A percentile compares a stretch with the other conserved stretches of the same genome.
Conservation (phyloP, 1,284 basidiomycete species). For the Microbotryum violaceum region DNA sequence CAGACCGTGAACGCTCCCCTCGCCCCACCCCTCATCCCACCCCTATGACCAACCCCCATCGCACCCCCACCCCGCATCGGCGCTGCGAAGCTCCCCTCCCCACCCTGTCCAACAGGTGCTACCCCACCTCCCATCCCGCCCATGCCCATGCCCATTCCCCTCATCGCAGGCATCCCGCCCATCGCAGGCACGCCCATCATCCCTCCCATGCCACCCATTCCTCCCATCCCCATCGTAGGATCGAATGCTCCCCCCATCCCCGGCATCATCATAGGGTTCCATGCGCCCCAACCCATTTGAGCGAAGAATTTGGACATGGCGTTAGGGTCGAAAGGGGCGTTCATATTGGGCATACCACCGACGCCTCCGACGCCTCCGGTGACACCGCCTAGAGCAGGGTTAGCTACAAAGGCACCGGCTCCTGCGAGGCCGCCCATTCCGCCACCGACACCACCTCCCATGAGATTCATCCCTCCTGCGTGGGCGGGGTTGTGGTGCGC, state of each 20-base stretch:
- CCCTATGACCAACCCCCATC: slow-evolving; percentile 25
- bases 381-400: slow-evolving; percentile 41
- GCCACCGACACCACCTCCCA: slow-evolving; percentile 48
- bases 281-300: slow-evolving; percentile 42
- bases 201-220: slow-evolving; percentile 11
- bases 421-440: slow-evolving; percentile 42
- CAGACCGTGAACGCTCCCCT: slow-evolving; percentile 37
- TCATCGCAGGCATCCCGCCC: slow-evolving; percentile 37
- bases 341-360: slow-evolving; percentile 26
- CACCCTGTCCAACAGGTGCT: slow-evolving; percentile 37
- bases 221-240: slow-evolving; percentile 40
- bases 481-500: no score
- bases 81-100: slow-evolving; percentile 15
- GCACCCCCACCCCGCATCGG: slow-evolving; percentile 6
- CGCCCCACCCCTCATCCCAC: slow-evolving; percentile 40
- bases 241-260: slow-evolving; percentile 28
- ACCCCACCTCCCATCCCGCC: slow-evolving; percentile 40
- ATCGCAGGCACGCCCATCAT: slow-evolving; percentile 15
- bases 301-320: slow-evolving; percentile 51
- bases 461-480: slow-evolving; percentile 42
- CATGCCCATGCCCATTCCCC: slow-evolving; percentile 37
- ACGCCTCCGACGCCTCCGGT: slow-evolving; percentile 38
- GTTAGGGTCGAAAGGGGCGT: slow-evolving; percentile 43
- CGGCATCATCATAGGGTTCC: slow-evolving; percentile 41
- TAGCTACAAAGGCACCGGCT: slow-evolving; percentile 38